Evolutionary conservation across 2,329 filamentous ascomycete species (phyloP), one percentile per base, ranked within the genome.

Genomic region (Diaporthe citri): DNA sequence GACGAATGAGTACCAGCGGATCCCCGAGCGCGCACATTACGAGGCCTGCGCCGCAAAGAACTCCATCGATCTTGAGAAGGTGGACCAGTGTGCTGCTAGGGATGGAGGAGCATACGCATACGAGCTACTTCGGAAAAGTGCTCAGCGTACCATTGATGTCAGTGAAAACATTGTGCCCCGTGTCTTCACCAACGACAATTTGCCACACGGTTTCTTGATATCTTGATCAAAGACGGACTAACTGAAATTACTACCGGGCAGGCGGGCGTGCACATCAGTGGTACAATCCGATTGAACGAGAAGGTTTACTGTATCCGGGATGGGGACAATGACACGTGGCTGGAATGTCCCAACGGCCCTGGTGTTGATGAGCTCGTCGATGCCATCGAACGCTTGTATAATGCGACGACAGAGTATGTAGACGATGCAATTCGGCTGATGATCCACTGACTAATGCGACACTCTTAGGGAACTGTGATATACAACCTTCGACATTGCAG

Each of bases 101-200:
- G 25, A 55, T 28, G 51, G 51, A 28, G 51, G 51, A 28, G 51
- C 10, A 28, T 55, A 55, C 51, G n/a, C n/a, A 12, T 22, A 28
- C 51, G 51, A 55, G n/a, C 13, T 55, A 7, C 51, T 55, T 28
- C 51, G 51, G n/a, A 55, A 55, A 17, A 55, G 51, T 55, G 51
- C 51, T 28, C 51, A 55, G 51, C 51, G 25, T 55, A 55, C 51
- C 17, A 55, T 55, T 55, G 51, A 55, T 55, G 51, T 55, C 51
- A 28, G 51, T 55, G 25, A 15, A 28, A 43, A 15, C 2, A 28
- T 3, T 7, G n/a, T 15, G 12, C 51, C 51, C n/a, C 25, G 25
- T 55, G n/a, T 55, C 51, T 13, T 15, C 1, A 31, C 25, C 13
- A 28, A 55, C 10, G n/a, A 55, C 25, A 12, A 28, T 6, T 55